These are phyloP conservation scores for Orbilia quercus DNA, from an alignment of 2,329 filamentous ascomycete genomes.

Conservation along the genomic window DNA sequence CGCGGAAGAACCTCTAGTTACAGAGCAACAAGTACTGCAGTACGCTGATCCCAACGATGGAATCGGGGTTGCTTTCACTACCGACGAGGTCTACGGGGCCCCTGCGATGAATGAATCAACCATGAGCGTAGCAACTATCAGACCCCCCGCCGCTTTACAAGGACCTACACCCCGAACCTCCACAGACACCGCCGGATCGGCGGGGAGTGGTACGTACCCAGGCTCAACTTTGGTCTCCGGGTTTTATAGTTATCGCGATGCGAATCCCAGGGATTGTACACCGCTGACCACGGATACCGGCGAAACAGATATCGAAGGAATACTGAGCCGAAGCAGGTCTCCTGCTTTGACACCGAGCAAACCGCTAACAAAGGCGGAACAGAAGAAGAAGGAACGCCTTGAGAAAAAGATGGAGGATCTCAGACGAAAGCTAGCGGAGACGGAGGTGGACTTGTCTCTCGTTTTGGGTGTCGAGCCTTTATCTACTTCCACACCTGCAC, in stretches of 20 bases:
- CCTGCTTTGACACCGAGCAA: slow-evolving; percentile 28
- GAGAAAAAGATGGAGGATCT: slow-evolving; percentile 50
- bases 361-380: slow-evolving; percentile 50
- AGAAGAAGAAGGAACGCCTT: slow-evolving; percentile 50
- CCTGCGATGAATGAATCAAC: slow-evolving; percentile 40
- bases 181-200: slow-evolving; percentile 31
- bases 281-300: slow-evolving; percentile 43
- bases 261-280: slow-evolving; percentile 32
- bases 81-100: slow-evolving; percentile 43
- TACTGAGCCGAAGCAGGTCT: slow-evolving; percentile 43
- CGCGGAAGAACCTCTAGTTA: slow-evolving; percentile 36
- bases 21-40: slow-evolving; percentile 31
- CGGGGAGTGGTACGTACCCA: not conserved
- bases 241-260: slow-evolving; percentile 27
- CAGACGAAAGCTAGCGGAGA: slow-evolving; percentile 43
- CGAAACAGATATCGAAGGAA: slow-evolving; percentile 37
- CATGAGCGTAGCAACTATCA: slow-evolving; percentile 41
- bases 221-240: slow-evolving; percentile 16
- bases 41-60: slow-evolving; percentile 7
- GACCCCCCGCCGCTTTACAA: slow-evolving; percentile 13
- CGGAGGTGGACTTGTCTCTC: slow-evolving; percentile 38
- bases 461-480: slow-evolving; percentile 32
- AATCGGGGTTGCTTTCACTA: slow-evolving; percentile 48
- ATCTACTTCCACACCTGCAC: slow-evolving; percentile 22
- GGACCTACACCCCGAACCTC: slow-evolving; percentile 35